phyloP scores from a whole-genome alignment of 495 filamentous ascomycete species.

The Clohesyomyces aquaticus region DNA sequence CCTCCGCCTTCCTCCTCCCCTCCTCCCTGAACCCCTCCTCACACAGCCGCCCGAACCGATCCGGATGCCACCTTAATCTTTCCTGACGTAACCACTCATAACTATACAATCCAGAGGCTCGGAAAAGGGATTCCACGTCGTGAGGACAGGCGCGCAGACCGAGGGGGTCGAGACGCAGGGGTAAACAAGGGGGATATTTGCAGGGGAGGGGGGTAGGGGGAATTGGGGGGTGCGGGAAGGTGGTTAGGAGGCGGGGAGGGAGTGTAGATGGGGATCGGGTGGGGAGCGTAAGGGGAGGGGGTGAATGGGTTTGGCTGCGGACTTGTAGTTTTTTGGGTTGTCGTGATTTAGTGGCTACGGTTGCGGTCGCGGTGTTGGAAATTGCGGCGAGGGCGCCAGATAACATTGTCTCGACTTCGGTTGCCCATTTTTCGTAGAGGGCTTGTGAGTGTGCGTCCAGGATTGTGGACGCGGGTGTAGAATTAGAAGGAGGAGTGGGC shows the following conservation, averaged over 20 bases:
- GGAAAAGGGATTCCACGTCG: conserved; percentile 31
- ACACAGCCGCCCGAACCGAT: conserved; percentile 37
- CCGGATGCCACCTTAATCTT: conserved; percentile 38
- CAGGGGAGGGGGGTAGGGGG: conserved; percentile 21
- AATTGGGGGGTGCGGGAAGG: conserved; percentile 30
- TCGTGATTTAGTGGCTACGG: neutral
- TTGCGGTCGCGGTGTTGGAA: neutral
- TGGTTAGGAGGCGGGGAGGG: conserved; percentile 1
- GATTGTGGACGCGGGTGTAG: neutral
- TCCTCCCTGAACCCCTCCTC: conserved; percentile 26
- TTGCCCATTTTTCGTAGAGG: conserved; percentile 26
- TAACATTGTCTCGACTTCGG: conserved; percentile 7
- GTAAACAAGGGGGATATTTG: conserved; percentile 10
- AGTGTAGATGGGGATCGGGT: too few species aligned
- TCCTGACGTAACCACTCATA: conserved; percentile 36
- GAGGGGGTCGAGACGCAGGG: conserved; percentile 7
- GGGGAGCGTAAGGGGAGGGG: neutral
- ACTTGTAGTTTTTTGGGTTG: conserved; percentile 26
- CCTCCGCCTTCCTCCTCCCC: conserved; percentile 32
- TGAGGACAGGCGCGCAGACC: conserved; percentile 34
- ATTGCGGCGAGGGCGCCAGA: conserved; percentile 16
- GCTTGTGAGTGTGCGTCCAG: conserved; percentile 18
- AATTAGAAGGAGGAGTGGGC: neutral
- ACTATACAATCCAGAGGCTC: conserved; percentile 32
- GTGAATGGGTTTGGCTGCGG: conserved; percentile 1